These are phyloP conservation scores for Thyridium curvatum DNA, from an alignment of 2,329 filamentous ascomycete genomes.

Conservation along the genomic window DNA sequence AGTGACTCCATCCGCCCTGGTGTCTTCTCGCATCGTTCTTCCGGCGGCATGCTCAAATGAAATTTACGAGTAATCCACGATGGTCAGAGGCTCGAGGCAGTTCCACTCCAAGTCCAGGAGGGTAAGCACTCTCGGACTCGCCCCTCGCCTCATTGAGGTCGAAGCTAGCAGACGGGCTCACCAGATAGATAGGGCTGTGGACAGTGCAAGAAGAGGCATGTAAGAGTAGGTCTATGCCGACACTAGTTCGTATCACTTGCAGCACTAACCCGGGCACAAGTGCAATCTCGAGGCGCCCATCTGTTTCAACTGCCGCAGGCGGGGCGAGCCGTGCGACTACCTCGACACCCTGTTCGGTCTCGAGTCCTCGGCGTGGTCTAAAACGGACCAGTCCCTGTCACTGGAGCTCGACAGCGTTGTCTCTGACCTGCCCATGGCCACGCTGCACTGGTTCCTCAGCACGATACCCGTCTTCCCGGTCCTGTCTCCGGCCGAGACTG, in stretches of 20 bases:
- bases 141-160: too few relatives aligned
- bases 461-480: neutral
- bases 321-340: neutral
- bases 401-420: too few relatives aligned
- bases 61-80: too few relatives aligned
- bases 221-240: constrained; percentile 5
- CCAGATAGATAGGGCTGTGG: constrained; percentile 1
- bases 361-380: neutral
- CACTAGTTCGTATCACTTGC: neutral
- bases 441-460: neutral
- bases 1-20: too few relatives aligned
- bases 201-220: constrained; percentile 3
- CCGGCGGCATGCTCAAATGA: too few relatives aligned
- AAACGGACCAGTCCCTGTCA: too few relatives aligned
- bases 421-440: neutral
- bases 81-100: too few relatives aligned
- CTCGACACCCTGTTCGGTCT: neutral
- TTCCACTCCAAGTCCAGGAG: too few relatives aligned
- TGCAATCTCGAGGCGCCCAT: constrained; percentile 1
- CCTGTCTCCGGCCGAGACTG: neutral
- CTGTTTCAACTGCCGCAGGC: neutral
- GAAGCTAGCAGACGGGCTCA: too few relatives aligned
- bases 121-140: too few relatives aligned
- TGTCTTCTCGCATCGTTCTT: too few relatives aligned
- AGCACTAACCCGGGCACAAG: neutral